Percentiles rank a stretch among this genome's conserved stretches.
These are phyloP conservation scores for Triticum aestivum DNA, from an alignment of 176 grass and related monocot species.

Conservation along the genomic window IWGSC_CS_RefSeq_v2.1 NC_057806.1:527355533-527356032, in stretches of 20 bases:
- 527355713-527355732: conserved; percentile 34
- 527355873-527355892: conserved; percentile 20
- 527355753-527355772: not conserved
- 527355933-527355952: not conserved
- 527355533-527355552: too few relatives aligned
- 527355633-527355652: not conserved
- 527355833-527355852: not conserved
- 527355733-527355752: not conserved
- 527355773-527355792: not conserved
- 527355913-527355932: too few relatives aligned
- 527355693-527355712: not conserved
- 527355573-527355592: not conserved
- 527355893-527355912: not conserved
- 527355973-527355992: not conserved
- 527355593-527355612: not conserved
- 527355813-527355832: not conserved
- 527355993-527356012: too few relatives aligned
- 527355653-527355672: not conserved
- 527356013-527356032: not conserved
- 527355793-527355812: conserved; percentile 6
- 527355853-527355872: conserved; percentile 24
- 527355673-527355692: conserved; percentile 40
- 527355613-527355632: not conserved
- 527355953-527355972: not conserved
- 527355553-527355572: not conserved